Evolutionary conservation across 1,284 basidiomycete genomes (phyloP), one percentile per base, ranked within the genome.

Genomic region (Sanghuangporus baumii): DNA sequence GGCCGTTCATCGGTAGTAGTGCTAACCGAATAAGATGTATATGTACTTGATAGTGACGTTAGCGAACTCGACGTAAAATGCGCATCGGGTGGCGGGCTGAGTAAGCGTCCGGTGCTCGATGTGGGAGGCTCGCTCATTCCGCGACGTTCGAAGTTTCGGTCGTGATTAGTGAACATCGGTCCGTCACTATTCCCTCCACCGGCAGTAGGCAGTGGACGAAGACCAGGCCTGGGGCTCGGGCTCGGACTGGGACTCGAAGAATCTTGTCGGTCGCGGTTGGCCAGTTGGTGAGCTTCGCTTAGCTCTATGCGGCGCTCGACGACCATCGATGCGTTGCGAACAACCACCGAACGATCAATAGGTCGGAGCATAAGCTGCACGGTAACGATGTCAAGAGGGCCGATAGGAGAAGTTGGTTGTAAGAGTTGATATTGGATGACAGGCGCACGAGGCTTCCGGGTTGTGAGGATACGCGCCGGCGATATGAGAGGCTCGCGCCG

Each of bases 361-460:
- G 77, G 74, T 63, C 72, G 73, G 48, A 78, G 66, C 54, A 70
- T 69, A 55, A 79, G 63, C 38, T 74, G 70, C 58, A 76, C 69
- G 62, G 76, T 74, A 63, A 79, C 69, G 52, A 76, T 69, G 66
- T 79, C 78, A 52, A 70, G 70, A 16, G 78, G 78, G 16, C 76
- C 78, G 58, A 78, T 68, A 11, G 76, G 72, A 51, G 68, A 66
- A n/a, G 70, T 66, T n/a, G 77, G 76, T 5, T 73, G 70, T 57
- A 71, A 70, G 50, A 78, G 65, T 64, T 72, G 72, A 68, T 77
- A 78, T 55, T 71, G 73, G 57, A 75, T 67, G 46, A 73, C 65
- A 40, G 75, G 73, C n/a, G 71, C 71, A 51, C 72, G 71, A 11
- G 71, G 70, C 55, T 74, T 74, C 65, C 48, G 69, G 43, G 73